Evolutionary conservation across 2,329 filamentous ascomycete species (phyloP).

Genomic region (Pyrenophora teres): DNA sequence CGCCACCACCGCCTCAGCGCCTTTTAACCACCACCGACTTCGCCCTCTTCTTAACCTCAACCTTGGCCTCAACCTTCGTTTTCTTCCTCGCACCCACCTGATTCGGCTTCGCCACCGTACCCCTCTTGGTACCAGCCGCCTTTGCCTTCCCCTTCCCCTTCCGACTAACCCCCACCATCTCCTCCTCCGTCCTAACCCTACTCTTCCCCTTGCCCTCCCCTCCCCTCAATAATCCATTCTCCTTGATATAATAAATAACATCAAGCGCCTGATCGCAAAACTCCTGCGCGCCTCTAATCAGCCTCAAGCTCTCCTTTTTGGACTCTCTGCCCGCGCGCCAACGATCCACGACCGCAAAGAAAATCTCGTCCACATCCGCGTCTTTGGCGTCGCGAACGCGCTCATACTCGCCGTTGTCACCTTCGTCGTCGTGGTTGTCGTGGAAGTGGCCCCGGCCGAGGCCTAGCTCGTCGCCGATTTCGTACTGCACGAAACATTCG

Average conservation of each 20-base stretch:
- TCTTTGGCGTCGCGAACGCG: conserved; percentile 11
- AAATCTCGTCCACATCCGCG: conserved; percentile 37
- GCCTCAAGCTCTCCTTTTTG: conserved; percentile 17
- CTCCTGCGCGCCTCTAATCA: conserved; percentile 39
- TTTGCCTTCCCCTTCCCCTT: conserved; percentile 3
- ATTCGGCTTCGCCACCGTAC: conserved; percentile 10
- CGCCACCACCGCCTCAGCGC: no score
- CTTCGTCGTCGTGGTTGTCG: conserved; percentile 3
- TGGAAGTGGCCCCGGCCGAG: conserved; percentile 16
- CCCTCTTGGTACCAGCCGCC: conserved; percentile 6
- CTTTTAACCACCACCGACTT: not conserved
- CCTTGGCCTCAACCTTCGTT: conserved; percentile 15
- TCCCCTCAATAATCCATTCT: conserved; percentile 27
- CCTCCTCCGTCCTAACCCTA: conserved; percentile 12
- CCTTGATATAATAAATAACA: conserved; percentile 36
- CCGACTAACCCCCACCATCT: not conserved
- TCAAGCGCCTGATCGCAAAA: conserved; percentile 42
- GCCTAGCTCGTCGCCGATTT: conserved; percentile 32
- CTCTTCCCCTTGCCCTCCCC: conserved; percentile 26
- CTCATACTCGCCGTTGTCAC: conserved; percentile 5
- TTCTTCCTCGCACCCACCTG: conserved; percentile 27
- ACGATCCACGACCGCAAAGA: conserved; percentile 39
- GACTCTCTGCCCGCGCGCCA: conserved; percentile 33
- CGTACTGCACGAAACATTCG: conserved; percentile 31
- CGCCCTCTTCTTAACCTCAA: conserved; percentile 11